A percentile compares a stretch with the other conserved stretches of the same genome.
These are phyloP conservation scores for Astraeus odoratus DNA, from an alignment of 768 basidiomycete genomes.

Conservation along the genomic window DNA sequence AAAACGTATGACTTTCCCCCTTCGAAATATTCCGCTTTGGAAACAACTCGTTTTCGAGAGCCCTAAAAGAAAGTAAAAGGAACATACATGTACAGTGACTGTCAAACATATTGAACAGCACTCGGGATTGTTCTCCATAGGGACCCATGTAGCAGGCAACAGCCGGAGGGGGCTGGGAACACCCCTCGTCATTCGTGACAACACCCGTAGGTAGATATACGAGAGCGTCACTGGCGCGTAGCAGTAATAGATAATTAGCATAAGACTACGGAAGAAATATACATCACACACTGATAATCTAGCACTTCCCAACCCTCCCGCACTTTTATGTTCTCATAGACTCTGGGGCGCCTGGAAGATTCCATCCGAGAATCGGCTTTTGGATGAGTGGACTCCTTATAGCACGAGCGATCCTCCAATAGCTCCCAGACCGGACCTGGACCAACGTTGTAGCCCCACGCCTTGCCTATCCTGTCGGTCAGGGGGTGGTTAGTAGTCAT, in stretches of 20 bases:
- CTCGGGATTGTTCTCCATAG: conserved; percentile 41
- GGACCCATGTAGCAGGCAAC: conserved; percentile 65
- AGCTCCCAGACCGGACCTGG: conserved; percentile 76
- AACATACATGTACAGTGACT: conserved; percentile 50
- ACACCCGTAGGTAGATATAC: conserved; percentile 54
- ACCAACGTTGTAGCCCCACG: conserved; percentile 71
- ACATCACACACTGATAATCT: conserved; percentile 38
- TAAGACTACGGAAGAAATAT: background rate
- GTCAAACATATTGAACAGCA: conserved; percentile 50
- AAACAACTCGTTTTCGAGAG: background rate
- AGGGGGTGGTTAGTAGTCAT: conserved; percentile 44
- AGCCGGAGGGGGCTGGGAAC: conserved; percentile 44
- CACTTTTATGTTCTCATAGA: conserved; percentile 41
- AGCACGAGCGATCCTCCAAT: conserved; percentile 72
- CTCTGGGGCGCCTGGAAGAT: conserved; percentile 49
- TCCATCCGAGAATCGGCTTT: conserved; percentile 35
- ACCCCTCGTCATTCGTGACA: conserved; percentile 43
- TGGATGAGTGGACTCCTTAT: conserved; percentile 46
- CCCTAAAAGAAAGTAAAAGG: background rate
- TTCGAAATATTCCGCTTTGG: conserved; percentile 53
- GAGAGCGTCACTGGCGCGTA: conserved; percentile 45
- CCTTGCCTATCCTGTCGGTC: conserved; percentile 51
- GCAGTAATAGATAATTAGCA: background rate
- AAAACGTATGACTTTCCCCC: conserved; percentile 64
- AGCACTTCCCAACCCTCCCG: conserved; percentile 42